Percentiles rank a stretch among this genome's conserved stretches.
phyloP scores from a whole-genome alignment of 805 yeast species.

The Monosporozyma solicola region DNA sequence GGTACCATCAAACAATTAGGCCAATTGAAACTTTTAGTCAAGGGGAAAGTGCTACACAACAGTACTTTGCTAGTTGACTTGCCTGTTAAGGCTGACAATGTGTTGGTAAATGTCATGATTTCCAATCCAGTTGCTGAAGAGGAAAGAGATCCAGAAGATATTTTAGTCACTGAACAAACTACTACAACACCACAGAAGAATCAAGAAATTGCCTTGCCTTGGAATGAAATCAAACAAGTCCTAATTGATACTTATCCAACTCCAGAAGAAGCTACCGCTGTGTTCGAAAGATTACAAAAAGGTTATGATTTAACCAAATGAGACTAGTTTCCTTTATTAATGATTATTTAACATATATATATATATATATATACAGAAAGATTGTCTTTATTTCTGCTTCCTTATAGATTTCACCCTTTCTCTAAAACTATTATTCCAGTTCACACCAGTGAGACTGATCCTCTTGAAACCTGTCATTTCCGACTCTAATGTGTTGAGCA shows the following conservation, averaged over 20 bases:
- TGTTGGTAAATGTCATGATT: conserved; percentile 39
- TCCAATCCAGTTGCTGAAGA: conserved; percentile 14
- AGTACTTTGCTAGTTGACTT: conserved; percentile 32
- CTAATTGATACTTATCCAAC: conserved; percentile 30
- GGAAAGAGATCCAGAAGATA: conserved; percentile 4
- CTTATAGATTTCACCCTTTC: conserved; percentile 39
- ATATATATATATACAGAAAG: background rate
- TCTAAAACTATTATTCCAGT: conserved; percentile 52
- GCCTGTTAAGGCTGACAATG: conserved; percentile 16
- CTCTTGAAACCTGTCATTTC: conserved; percentile 33
- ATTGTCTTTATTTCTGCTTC: background rate
- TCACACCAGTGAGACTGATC: conserved; percentile 37
- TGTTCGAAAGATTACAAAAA: conserved; percentile 29
- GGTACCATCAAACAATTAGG: conserved; percentile 25
- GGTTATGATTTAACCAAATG: conserved; percentile 33
- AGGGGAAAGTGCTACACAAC: conserved; percentile 57
- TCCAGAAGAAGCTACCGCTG: conserved; percentile 20
- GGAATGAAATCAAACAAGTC: conserved; percentile 36
- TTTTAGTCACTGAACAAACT: background rate
- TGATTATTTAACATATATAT: background rate
- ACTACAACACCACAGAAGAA: background rate
- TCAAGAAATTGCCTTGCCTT: conserved; percentile 27
- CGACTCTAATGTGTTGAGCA: conserved; percentile 30
- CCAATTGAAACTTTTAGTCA: conserved; percentile 44
- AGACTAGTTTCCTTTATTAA: conserved; percentile 1